phyloP scores from a whole-genome alignment of 1,139 yeast species.

The Hyphopichia khmerensis region DNA sequence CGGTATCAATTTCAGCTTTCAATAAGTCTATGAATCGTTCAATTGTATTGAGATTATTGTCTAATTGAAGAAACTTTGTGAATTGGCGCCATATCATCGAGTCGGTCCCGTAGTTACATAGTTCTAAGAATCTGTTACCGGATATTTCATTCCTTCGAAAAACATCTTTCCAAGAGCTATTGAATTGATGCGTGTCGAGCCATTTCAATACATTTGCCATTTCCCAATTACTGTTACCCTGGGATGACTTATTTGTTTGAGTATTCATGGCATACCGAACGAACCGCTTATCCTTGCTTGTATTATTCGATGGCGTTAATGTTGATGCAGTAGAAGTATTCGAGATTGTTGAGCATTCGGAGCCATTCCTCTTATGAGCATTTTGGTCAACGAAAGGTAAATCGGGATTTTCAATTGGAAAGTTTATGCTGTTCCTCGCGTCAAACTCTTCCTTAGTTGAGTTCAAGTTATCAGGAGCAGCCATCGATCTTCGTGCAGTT shows the following conservation, averaged over 20 bases:
- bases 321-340: slow-evolving; percentile 30
- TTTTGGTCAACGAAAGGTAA: background rate
- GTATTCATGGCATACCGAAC: slow-evolving; percentile 47
- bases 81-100: slow-evolving; percentile 51
- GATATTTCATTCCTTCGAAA: slow-evolving; percentile 59
- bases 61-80: slow-evolving; percentile 31
- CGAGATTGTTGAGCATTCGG: slow-evolving; percentile 37
- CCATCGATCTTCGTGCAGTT: background rate
- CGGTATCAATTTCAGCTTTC: slow-evolving; percentile 19
- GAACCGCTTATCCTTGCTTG: slow-evolving; percentile 39
- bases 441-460: background rate
- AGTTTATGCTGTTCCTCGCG: background rate
- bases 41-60: slow-evolving; percentile 49
- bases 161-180: slow-evolving; percentile 67
- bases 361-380: slow-evolving; percentile 35
- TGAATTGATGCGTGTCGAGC: slow-evolving; percentile 68
- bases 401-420: slow-evolving; percentile 1
- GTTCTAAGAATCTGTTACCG: slow-evolving; percentile 64
- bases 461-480: background rate
- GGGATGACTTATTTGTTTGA: slow-evolving; percentile 20
- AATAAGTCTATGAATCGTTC: slow-evolving; percentile 50
- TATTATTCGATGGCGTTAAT: slow-evolving; percentile 30
- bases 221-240: slow-evolving; percentile 57
- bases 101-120: slow-evolving; percentile 64
- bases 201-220: slow-evolving; percentile 63